Evolutionary conservation across 2,329 filamentous ascomycete genomes (phyloP).

Genomic region (Tympanopsis confertula): DNA sequence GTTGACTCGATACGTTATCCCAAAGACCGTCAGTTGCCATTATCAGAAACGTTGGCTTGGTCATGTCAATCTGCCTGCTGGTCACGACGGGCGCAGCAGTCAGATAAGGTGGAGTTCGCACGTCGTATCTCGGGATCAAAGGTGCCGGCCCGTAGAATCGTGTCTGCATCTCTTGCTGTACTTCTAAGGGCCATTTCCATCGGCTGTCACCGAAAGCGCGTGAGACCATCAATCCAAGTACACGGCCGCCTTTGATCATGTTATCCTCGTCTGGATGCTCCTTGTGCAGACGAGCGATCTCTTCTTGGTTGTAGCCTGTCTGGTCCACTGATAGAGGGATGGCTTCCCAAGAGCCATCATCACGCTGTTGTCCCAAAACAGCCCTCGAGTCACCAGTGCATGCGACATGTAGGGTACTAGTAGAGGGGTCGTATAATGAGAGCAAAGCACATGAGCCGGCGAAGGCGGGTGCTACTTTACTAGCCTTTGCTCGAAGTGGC

Average conservation of each 20-base stretch:
- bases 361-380: conserved; percentile 40
- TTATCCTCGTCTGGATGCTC: conserved; percentile 52
- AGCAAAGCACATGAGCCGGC: conserved; percentile 54
- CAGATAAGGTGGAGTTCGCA: conserved; percentile 51
- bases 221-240: conserved; percentile 49
- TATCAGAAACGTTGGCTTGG: conserved; percentile 45
- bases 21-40: conserved; percentile 58
- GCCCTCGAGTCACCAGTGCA: conserved; percentile 59
- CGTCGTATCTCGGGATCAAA: conserved; percentile 25
- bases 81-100: conserved; percentile 56
- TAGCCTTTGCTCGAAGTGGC: too few relatives aligned
- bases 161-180: conserved; percentile 28
- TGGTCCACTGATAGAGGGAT: conserved; percentile 51
- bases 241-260: conserved; percentile 43
- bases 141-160: conserved; percentile 34
- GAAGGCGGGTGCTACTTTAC: too few relatives aligned
- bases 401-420: conserved; percentile 45
- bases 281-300: conserved; percentile 38
- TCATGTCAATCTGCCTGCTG: conserved; percentile 35
- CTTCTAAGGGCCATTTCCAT: conserved; percentile 52
- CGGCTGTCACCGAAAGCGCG: conserved; percentile 58
- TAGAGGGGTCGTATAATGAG: conserved; percentile 44
- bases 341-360: conserved; percentile 32
- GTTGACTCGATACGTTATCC: conserved; percentile 42
- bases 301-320: conserved; percentile 48